Evolutionary conservation across 2,329 filamentous ascomycete genomes (phyloP).

Genomic region (Drechslera avenae): DNA sequence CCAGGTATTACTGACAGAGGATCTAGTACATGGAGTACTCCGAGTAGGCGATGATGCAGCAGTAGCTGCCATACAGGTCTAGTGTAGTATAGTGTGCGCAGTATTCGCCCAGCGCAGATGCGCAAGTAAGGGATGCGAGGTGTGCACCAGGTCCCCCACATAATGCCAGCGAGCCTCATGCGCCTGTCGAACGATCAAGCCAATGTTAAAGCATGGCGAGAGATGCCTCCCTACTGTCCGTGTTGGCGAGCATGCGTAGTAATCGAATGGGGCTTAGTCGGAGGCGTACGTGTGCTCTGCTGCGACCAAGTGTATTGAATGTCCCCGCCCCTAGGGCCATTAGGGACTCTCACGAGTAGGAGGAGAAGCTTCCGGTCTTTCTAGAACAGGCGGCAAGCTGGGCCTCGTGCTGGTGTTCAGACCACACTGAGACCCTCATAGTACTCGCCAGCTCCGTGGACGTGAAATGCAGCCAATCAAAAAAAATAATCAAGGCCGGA

Average conservation of each 20-base stretch:
- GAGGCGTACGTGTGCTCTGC: not conserved
- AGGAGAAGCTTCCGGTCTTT: not conserved
- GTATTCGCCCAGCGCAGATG: too few relatives aligned
- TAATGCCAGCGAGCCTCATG: not conserved
- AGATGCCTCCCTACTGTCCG: too few relatives aligned
- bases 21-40: too few relatives aligned
- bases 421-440: constrained; percentile 16
- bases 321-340: constrained; percentile 3
- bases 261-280: not conserved
- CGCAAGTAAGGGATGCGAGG: too few relatives aligned
- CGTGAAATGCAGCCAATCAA: constrained; percentile 30
- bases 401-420: constrained; percentile 22
- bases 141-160: too few relatives aligned
- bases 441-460: constrained; percentile 7
- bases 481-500: not conserved
- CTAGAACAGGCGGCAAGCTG: constrained; percentile 6
- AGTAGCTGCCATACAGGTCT: too few relatives aligned
- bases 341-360: not conserved
- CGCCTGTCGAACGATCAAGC: not conserved
- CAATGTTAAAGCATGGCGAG: not conserved
- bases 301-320: not conserved
- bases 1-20: too few relatives aligned
- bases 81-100: too few relatives aligned
- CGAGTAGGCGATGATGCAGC: too few relatives aligned
- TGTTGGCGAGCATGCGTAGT: not conserved